Evolutionary conservation across 2,329 filamentous ascomycete genomes (phyloP).

Genomic region (Fusarium robinianum): DNA sequence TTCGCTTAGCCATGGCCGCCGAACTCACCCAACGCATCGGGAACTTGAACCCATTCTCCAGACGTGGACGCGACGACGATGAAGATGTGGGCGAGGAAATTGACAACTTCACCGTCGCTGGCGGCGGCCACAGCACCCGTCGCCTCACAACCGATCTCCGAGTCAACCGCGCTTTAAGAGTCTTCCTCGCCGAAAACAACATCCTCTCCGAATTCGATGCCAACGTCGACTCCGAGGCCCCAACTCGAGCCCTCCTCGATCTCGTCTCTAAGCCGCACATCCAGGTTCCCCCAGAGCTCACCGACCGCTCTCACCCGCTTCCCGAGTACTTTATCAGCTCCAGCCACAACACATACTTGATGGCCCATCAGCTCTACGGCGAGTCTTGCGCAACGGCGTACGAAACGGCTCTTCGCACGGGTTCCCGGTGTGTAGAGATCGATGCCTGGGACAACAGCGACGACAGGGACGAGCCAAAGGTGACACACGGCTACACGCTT

Average conservation of each 20-base stretch:
- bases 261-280: conserved; percentile 63
- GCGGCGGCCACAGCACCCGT: conserved; percentile 61
- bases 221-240: conserved; percentile 47
- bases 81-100: conserved; percentile 44
- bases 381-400: conserved; percentile 66
- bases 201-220: conserved; percentile 55
- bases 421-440: conserved; percentile 73
- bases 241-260: conserved; percentile 51
- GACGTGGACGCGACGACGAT: conserved; percentile 35
- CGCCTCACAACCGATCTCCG: conserved; percentile 57
- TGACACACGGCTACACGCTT: conserved; percentile 71
- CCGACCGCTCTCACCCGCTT: conserved; percentile 62
- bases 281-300: conserved; percentile 57
- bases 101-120: conserved; percentile 53
- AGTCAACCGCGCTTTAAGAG: conserved; percentile 62
- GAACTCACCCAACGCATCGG: conserved; percentile 39
- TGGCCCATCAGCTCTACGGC: conserved; percentile 71
- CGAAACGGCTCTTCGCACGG: conserved; percentile 63
- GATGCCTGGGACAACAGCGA: conserved; percentile 72
- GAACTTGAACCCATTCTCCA: conserved; percentile 40
- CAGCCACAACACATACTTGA: conserved; percentile 74
- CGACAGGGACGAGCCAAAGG: conserved; percentile 66
- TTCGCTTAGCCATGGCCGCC: conserved; percentile 23
- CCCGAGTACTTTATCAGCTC: conserved; percentile 75
- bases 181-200: conserved; percentile 58